These are phyloP conservation scores for Torulaspora microellipsoides DNA, from an alignment of 805 yeast genomes.

Conservation along the genomic window DNA sequence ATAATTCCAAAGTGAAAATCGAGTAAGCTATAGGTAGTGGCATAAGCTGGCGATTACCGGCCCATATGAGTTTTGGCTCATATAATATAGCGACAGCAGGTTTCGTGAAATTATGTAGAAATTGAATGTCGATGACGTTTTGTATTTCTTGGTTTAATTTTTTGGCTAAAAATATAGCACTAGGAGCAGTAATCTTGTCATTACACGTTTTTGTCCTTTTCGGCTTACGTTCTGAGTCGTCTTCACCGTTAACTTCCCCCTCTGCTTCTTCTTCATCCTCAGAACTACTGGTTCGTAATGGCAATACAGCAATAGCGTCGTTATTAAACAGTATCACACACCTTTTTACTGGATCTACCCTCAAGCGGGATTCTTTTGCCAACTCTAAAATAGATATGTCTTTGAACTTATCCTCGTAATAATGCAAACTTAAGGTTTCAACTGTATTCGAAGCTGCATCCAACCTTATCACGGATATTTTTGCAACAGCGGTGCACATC, in stretches of 20 bases:
- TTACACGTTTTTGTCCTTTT: conserved; percentile 11
- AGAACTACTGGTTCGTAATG: conserved; percentile 47
- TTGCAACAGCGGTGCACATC: conserved; percentile 68
- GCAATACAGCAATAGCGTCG: conserved; percentile 68
- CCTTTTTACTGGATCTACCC: conserved; percentile 57
- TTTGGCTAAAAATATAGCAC: conserved; percentile 55
- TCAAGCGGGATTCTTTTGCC: conserved; percentile 39
- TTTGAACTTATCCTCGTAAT: conserved; percentile 67
- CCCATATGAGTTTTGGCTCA: conserved; percentile 64
- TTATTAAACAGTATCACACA: conserved; percentile 58
- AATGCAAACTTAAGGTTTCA: conserved; percentile 77
- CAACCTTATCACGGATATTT: conserved; percentile 73
- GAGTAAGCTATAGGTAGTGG: conserved; percentile 23
- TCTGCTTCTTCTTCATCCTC: conserved; percentile 37
- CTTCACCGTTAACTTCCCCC: conserved; percentile 19
- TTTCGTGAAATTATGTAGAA: conserved; percentile 67
- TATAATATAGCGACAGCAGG: conserved; percentile 74
- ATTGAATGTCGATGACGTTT: conserved; percentile 66
- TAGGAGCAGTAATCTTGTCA: conserved; percentile 27
- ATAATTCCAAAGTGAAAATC: conserved; percentile 51
- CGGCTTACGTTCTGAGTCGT: conserved; percentile 28
- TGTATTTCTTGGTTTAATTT: conserved; percentile 52
- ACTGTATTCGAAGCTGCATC: conserved; percentile 49
- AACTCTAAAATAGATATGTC: conserved; percentile 40
- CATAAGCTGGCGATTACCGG: conserved; percentile 44